Base-by-base conservation (phyloP, 345 rosid genomes). In the Ceriops zippeliana region DNA sequence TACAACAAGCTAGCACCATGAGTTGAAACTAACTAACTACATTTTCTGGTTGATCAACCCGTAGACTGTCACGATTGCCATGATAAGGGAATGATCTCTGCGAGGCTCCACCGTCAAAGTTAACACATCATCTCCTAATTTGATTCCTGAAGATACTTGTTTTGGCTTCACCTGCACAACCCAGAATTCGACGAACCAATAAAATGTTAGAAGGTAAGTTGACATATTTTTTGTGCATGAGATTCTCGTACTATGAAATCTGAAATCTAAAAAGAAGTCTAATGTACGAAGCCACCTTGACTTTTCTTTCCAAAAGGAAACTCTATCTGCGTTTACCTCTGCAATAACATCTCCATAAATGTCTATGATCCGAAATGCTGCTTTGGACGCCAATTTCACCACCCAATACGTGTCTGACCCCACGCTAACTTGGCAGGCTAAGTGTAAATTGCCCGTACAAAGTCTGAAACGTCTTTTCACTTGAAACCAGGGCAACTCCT, bases 91-190 rank as follows among this genome's bases (percentile, higher is more conserved):
- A 61, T 76, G 80, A 62, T 71, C 80, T 21, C 72, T 59, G 34
- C 58, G 58, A 15, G 76, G 73, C 65, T 76, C 76, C 62, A 76
- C 80, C 7, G 21, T 53, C 51, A 76, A 58, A 58, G 61, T 67
- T 31, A 76, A 59, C 49, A 76, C 80, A 67, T 76, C 80, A 3
- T 67, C 62, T 30, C 80, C 80, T 61, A 76, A 38, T 34, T 11
- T 27, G 15, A 62, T 62, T 58, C 80, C 80, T 11, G 66, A 26
- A 35, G 69, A 32, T 58, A 32, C 58, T 57, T 52, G 68, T 65
- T 76, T 76, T 61, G 54, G 84, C 66, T 77, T 85, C 59, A 73
- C 85, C 90, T 87, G 76, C 70, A 70, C n/a, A 31, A 19, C 61
- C 42, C 38, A 64, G 1, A 58, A 66, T 11, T 6, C 47, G 4